Percentiles rank a stretch among this genome's conserved stretches.
phyloP scores from a whole-genome alignment of 768 basidiomycete species.

The Tylopilus sp. region DNA sequence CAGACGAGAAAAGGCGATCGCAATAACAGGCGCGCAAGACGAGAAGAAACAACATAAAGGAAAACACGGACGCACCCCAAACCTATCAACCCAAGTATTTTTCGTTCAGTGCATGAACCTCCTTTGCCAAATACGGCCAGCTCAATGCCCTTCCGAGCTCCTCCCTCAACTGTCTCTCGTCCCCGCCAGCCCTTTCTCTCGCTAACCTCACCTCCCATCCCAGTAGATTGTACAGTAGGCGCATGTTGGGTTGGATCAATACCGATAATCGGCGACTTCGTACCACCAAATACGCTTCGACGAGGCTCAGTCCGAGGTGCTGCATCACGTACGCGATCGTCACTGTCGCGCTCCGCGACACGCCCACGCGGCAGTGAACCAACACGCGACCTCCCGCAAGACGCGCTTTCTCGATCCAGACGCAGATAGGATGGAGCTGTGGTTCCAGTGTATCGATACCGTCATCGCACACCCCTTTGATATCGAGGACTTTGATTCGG shows the following conservation, averaged over 20 bases:
- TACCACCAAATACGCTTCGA: conserved; percentile 92
- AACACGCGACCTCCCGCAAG: conserved; percentile 83
- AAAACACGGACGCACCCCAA: neutral
- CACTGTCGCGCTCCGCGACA: conserved; percentile 90
- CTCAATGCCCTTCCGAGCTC: conserved; percentile 68
- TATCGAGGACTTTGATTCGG: conserved; percentile 86
- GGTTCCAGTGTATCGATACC: conserved; percentile 94
- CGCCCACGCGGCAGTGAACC: conserved; percentile 99
- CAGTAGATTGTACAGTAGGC: conserved; percentile 90
- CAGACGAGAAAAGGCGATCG: neutral
- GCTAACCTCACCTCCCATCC: conserved; percentile 96
- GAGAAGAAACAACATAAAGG: neutral
- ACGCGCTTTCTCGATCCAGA: conserved; percentile 89
- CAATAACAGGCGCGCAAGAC: neutral
- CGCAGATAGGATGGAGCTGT: conserved; percentile 82
- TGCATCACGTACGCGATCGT: conserved; percentile 99
- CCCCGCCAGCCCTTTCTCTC: conserved; percentile 58
- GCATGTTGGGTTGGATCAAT: conserved; percentile 93
- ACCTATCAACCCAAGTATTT: conserved; percentile 57
- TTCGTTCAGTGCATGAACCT: conserved; percentile 83
- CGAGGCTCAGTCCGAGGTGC: conserved; percentile 76
- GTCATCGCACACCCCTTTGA: conserved; percentile 92
- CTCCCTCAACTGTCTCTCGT: conserved; percentile 46
- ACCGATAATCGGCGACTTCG: conserved; percentile 87
- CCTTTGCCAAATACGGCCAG: conserved; percentile 83